Evolutionary conservation across 257 asterid species (phyloP).

Genomic region (Fraxinus pennsylvanica): DNA sequence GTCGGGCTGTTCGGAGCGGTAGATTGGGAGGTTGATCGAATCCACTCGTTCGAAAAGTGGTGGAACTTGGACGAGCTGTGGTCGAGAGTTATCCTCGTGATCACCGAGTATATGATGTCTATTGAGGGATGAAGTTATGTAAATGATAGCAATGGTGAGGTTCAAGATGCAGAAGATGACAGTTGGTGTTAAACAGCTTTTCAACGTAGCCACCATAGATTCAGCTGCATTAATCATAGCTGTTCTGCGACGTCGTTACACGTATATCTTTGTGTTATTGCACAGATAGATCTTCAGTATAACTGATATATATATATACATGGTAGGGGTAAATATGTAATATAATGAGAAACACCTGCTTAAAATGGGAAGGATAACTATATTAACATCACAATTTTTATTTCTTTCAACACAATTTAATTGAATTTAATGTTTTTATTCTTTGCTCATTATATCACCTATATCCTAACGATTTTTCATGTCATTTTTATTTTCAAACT

Average conservation of each 20-base stretch:
- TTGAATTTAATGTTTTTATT: too few relatives aligned
- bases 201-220: slow-evolving; percentile 2
- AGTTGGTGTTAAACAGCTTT: slow-evolving; percentile 53
- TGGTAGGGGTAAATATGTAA: too few relatives aligned
- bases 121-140: slow-evolving; percentile 39
- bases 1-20: slow-evolving; percentile 20
- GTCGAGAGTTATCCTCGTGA: background rate
- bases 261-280: background rate
- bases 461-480: too few relatives aligned
- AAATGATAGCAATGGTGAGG: slow-evolving; percentile 50
- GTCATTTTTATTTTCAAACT: too few relatives aligned
- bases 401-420: too few relatives aligned
- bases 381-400: too few relatives aligned
- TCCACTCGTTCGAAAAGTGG: slow-evolving; percentile 34
- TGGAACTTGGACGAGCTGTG: slow-evolving; percentile 25
- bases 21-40: slow-evolving; percentile 32
- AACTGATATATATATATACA: too few relatives aligned
- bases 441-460: too few relatives aligned
- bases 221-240: slow-evolving; percentile 10
- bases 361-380: too few relatives aligned
- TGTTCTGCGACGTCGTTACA: background rate
- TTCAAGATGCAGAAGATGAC: slow-evolving; percentile 62
- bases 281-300: background rate
- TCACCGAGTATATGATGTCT: background rate
- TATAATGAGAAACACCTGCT: too few relatives aligned